Evolutionary conservation across 331 rosid species (phyloP), one percentile per base, ranked within the genome.

Genomic region (Acacia concinna): DNA sequence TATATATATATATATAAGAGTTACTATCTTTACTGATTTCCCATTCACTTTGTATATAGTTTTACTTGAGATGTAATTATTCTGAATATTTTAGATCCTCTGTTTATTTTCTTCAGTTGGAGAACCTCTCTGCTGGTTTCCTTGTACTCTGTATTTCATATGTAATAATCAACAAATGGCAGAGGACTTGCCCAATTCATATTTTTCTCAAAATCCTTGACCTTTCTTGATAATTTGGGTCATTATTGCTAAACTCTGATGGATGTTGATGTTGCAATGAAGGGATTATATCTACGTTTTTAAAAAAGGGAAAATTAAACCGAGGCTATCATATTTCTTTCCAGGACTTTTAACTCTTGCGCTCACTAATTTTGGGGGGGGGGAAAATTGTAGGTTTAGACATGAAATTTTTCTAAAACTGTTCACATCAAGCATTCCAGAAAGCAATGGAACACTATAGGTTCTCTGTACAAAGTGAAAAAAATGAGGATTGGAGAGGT

Each of bases 21-120:
- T 73, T 77, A 77, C 83, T 59, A 68, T 76, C 54, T 82, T 79
- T 76, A 68, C 65, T 80, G 79, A 64, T 83, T 77, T 80, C 76
- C 20, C 59, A 31, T 62, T 43, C 71, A 11, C 56, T 68, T 70
- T 78, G 76, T 47, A 3, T 1, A 37, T 37, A 6, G 40, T 68
- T 68, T 74, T 30, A 65, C 31, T 77, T 73, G 54, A 30, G 71
- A 35, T 77, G 65, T 54, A 1, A 54, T 56, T 0, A 46, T 27
- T 31, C 66, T 46, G 74, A 1, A 62, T 14, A 57, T 4, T 57
- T 56, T 25, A 12, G 65, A 13, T 27, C 65, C 8, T 60, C 17
- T 59, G 37, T 31, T 2, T 6, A 14, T 62, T 34, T 64, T 60
- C 60, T 37, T 77, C 31, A 8, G 49, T 54, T 54, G 66, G 15